These are phyloP conservation scores for Chaetoceros tenuissimus DNA, from an alignment of 108 stramenopile genomes.

Conservation along the genomic window DNA sequence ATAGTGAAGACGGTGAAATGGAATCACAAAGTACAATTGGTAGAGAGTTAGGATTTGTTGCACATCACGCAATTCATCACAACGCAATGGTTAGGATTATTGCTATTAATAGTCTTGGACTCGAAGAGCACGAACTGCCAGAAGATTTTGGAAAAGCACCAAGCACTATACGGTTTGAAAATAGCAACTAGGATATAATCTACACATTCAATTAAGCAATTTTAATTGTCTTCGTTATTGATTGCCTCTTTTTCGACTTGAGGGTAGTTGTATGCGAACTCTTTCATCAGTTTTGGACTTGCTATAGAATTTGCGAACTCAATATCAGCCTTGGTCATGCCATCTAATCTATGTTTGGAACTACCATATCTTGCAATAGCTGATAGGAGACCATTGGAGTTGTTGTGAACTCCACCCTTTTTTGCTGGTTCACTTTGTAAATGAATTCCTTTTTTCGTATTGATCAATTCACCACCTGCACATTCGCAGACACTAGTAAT, in stretches of 20 bases:
- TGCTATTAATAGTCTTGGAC: conserved; percentile 31
- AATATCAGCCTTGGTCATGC: conserved; percentile 45
- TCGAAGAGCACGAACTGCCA: conserved; percentile 43
- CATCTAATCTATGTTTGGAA: conserved; percentile 30
- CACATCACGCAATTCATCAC: conserved; percentile 92
- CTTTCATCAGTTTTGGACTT: conserved; percentile 34
- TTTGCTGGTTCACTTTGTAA: conserved; percentile 67
- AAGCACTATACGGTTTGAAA: conserved; percentile 61
- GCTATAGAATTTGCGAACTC: conserved; percentile 29
- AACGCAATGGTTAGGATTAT: conserved; percentile 86
- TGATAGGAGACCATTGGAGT: conserved; percentile 43
- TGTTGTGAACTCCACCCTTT: conserved; percentile 46
- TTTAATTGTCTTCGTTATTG: background rate
- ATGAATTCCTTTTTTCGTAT: conserved; percentile 32
- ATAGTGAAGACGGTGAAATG: conserved; percentile 42
- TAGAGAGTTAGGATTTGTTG: conserved; percentile 83
- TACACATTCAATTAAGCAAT: background rate
- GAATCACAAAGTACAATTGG: conserved; percentile 47
- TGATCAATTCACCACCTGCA: conserved; percentile 61
- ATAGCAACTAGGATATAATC: background rate
- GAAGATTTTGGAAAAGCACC: conserved; percentile 73
- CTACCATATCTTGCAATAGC: conserved; percentile 73
- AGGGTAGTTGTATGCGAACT: conserved; percentile 59
- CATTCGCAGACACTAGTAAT: conserved; percentile 55
- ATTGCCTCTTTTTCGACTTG: too few relatives aligned